Percentiles rank a stretch among this genome's conserved stretches.
Evolutionary conservation across 768 basidiomycete genomes (phyloP).

Genomic region (Tephrocybe sp.): DNA sequence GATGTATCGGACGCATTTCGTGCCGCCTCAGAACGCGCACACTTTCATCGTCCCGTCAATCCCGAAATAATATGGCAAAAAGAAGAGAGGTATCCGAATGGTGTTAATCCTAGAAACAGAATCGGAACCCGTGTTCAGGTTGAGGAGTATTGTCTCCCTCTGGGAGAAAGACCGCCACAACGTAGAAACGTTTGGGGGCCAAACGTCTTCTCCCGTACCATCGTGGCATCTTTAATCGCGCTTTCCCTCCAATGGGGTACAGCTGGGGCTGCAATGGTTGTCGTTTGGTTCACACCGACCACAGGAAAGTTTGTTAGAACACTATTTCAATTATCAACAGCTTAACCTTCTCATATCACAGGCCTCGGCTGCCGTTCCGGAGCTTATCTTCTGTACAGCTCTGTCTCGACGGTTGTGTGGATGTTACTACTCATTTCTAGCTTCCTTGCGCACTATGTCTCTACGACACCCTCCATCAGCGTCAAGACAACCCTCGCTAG

Average conservation of each 20-base stretch:
- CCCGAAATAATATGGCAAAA: slow-evolving; percentile 15
- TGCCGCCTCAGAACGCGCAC: slow-evolving; percentile 20
- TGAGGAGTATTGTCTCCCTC: slow-evolving; percentile 14
- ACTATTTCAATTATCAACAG: no score
- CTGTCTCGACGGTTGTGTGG: slow-evolving; percentile 32
- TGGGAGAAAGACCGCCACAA: neutral
- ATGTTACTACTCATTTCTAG: slow-evolving; percentile 28
- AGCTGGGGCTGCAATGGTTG: slow-evolving; percentile 25
- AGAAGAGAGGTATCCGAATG: slow-evolving; percentile 3
- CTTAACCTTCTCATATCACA: no score
- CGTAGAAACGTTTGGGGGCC: slow-evolving; percentile 16
- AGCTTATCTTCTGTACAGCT: slow-evolving; percentile 29
- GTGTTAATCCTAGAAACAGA: slow-evolving; percentile 14
- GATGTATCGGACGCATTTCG: slow-evolving; percentile 21
- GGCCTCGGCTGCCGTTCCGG: slow-evolving; percentile 35
- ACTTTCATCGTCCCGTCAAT: slow-evolving; percentile 21
- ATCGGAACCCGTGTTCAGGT: slow-evolving; percentile 19
- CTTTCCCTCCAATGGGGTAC: slow-evolving; percentile 30
- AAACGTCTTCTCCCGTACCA: slow-evolving; percentile 18
- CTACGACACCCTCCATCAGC: neutral
- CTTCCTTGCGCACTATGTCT: slow-evolving; percentile 26
- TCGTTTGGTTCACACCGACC: slow-evolving; percentile 27
- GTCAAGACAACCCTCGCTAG: slow-evolving; percentile 9
- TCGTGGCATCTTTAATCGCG: slow-evolving; percentile 20
- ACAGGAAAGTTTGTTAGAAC: slow-evolving; percentile 13